A percentile compares a stretch with the other conserved stretches of the same genome.
phyloP scores from a whole-genome alignment of 306 rosid genomes.

The Trifolium fragiferum region DNA sequence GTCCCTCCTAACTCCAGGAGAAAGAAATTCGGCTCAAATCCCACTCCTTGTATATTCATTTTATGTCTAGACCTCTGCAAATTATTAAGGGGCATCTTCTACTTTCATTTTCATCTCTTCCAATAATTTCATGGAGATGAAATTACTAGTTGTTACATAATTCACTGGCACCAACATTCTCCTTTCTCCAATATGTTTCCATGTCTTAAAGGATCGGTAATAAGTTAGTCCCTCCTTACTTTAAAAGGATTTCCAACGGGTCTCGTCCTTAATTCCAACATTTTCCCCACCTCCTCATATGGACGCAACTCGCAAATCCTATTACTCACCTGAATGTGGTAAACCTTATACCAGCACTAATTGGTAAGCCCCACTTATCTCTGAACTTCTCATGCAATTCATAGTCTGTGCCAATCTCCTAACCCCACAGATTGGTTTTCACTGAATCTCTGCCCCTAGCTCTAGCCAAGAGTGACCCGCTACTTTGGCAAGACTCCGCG shows the following conservation, averaged over 20 bases:
- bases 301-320: neutral
- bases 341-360: neutral
- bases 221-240: neutral
- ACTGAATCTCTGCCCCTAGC: neutral
- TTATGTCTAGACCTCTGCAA: neutral
- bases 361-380: neutral
- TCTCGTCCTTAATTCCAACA: neutral
- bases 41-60: constrained; percentile 4
- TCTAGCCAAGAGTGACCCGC: neutral
- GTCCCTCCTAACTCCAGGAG: neutral
- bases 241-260: neutral
- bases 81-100: neutral
- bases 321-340: neutral
- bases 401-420: neutral
- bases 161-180: neutral
- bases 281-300: neutral
- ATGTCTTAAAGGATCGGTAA: neutral
- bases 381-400: constrained; percentile 2
- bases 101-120: neutral
- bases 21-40: neutral
- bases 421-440: neutral
- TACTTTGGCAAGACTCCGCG: neutral
- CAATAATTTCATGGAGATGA: neutral
- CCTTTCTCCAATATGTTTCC: neutral
- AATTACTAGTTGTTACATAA: neutral